Percentiles rank a stretch among this genome's conserved stretches.
These are phyloP conservation scores for Sungouiozyma intestinalis DNA, from an alignment of 805 yeast species.

Conservation along the genomic window DNA sequence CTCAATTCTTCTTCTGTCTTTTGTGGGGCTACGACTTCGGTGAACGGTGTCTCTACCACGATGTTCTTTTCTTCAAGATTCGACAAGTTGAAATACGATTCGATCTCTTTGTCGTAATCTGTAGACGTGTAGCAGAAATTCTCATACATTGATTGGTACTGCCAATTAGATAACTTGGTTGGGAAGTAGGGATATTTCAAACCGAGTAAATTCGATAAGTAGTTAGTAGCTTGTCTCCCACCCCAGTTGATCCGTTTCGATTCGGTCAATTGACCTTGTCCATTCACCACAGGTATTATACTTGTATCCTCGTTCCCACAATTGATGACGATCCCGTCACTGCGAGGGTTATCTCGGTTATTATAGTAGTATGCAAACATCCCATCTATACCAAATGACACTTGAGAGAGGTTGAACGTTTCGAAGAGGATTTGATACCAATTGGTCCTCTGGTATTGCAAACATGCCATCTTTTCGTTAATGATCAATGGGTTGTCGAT, in stretches of 20 bases:
- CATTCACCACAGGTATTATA: slow-evolving; percentile 71
- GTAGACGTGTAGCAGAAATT: slow-evolving; percentile 71
- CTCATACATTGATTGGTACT: slow-evolving; percentile 56
- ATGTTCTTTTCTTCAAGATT: slow-evolving; percentile 59
- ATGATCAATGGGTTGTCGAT: slow-evolving; percentile 73
- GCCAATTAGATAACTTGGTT: slow-evolving; percentile 49
- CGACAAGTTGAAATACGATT: slow-evolving; percentile 46
- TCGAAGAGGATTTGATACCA: slow-evolving; percentile 83
- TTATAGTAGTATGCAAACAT: slow-evolving; percentile 60
- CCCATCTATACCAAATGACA: slow-evolving; percentile 73
- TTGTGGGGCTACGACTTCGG: slow-evolving; percentile 52
- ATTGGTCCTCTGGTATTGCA: slow-evolving; percentile 56
- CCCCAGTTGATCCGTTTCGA: slow-evolving; percentile 88
- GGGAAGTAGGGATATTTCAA: slow-evolving; percentile 93
- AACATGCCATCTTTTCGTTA: slow-evolving; percentile 67
- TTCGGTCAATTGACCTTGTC: slow-evolving; percentile 52
- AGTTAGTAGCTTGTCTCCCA: slow-evolving; percentile 62
- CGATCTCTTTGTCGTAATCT: slow-evolving; percentile 57
- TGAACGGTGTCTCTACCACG: slow-evolving; percentile 73
- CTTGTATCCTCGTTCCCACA: slow-evolving; percentile 77
- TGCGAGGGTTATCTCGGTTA: slow-evolving; percentile 36
- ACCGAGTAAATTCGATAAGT: slow-evolving; percentile 49
- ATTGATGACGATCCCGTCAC: slow-evolving; percentile 66
- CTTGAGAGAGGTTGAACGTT: slow-evolving; percentile 63
- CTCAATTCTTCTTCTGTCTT: slow-evolving; percentile 78